Base-by-base conservation (phyloP, 768 basidiomycete genomes). In the Boletus fagicola region DNA sequence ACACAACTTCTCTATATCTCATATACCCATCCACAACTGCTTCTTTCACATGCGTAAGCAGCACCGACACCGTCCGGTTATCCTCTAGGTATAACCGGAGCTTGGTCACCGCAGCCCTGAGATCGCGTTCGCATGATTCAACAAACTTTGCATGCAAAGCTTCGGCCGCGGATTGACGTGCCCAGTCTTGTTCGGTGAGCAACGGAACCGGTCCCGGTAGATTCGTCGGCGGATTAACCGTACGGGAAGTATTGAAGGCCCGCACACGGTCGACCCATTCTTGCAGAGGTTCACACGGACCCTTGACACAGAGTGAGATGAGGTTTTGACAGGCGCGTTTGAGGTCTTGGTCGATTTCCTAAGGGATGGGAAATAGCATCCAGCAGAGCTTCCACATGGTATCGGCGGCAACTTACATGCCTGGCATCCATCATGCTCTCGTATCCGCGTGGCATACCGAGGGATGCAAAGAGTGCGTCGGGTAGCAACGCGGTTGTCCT, bases 271-370 rank as follows among this genome's bases (percentile, higher is more conserved):
- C 80, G 1, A 85, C 74, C 85, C 92, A 95, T 20, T 75, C 66
- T 33, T 77, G 82, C 18, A 94, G 70, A 0, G 88, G 81, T 4
- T 76, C 75, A 42, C 84, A 84, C 26, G 90, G 78, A 0, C 77
- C 70, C 39, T 77, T 74, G 9, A 85, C 78, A 59, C 86, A 86
- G 15, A 81, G 72, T 4, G 78, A 72, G 56, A 98, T 96, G 38
- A 93, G 80, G 40, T 85, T 83, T 75, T 96, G 93, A 74, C 95
- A 98, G 0, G 86, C 87, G 18, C 78, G 77, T 66, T 93, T 91
- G 30, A 98, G 83, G 31, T 88, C 89, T 48, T 86, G 80, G 73
- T 98, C 96, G 62, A 97, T 88, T 57, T 87, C 88, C 92, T 95
- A 70, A n/a, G 39, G 28, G 35, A 45, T 16, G 53, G 56, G 16